Evolutionary conservation across 73 alveolate species (phyloP), one percentile per base, ranked within the genome.

Genomic region (Uronychia binucleata): DNA sequence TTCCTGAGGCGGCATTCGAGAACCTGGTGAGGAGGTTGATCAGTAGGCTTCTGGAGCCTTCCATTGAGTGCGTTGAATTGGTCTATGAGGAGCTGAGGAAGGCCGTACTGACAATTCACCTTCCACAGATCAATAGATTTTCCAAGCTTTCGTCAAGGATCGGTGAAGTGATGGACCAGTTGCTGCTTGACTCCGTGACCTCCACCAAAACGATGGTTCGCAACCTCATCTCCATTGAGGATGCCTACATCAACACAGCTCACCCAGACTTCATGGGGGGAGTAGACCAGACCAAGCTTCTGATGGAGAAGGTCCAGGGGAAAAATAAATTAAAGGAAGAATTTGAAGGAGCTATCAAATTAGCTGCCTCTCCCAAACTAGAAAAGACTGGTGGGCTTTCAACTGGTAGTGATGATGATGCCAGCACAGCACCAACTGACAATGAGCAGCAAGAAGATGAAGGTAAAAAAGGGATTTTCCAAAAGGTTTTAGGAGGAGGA

Each of bases 1-100:
- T 97, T 31, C 99, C 99, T 28, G 99, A 97, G 89, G 92, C 88
- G 28, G 99, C 99, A 31, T 97, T 97, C 83, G 99, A 94, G 81
- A 82, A 88, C 30, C 86, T 97, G 77, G 98, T 95, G 58, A 96
- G 91, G 90, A 88, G 93, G 46, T 84, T 93, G 80, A 96, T 97
- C 33, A 77, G 86, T n/a, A 89, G 97, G 87, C 83, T 97, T 78
- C 95, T 95, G 60, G 81, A 86, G 30, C 98, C 99, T 13, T 85
- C 96, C 27, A 79, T 94, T 26, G 85, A 92, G 75, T 94, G 98
- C 80, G 89, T 94, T 33, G 83, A 89, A 33, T 33, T 85, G 26
- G 97, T 95, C 28, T 89, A 86, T 82, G 97, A 93, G 58, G 98
- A 95, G 77, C 89, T 95, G 59, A 90, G 93, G 76, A 90, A 94